Evolutionary conservation across 148 eudicot species (phyloP).

Genomic region (Amaranthus palmeri): DNA sequence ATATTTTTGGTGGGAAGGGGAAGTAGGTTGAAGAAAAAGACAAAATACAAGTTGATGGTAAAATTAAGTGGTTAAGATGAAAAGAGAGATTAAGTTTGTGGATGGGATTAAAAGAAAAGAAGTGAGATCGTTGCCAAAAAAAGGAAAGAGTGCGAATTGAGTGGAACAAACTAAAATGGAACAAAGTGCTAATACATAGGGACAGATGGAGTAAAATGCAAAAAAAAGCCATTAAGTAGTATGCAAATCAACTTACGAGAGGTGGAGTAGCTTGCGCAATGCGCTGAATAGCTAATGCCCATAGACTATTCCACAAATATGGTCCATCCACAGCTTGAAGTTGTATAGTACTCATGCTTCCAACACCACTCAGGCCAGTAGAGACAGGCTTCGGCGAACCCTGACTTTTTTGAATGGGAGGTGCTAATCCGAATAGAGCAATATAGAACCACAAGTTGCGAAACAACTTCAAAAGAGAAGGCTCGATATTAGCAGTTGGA

Average conservation of each 20-base stretch:
- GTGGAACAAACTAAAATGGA: no score
- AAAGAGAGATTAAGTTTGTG: no score
- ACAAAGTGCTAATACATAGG: no score
- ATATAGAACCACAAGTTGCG: slow-evolving; percentile 97
- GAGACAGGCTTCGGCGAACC: slow-evolving; percentile 57
- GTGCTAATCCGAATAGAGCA: slow-evolving; percentile 97
- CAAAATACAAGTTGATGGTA: not conserved
- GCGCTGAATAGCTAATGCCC: slow-evolving; percentile 90
- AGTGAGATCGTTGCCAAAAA: no score
- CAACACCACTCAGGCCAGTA: slow-evolving; percentile 62
- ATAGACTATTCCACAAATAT: slow-evolving; percentile 81
- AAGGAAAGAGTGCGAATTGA: no score
- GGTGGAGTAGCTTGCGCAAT: slow-evolving; percentile 99
- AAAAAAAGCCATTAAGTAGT: not conserved
- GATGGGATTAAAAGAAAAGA: no score
- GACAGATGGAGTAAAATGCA: not conserved
- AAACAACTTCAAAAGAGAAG: slow-evolving; percentile 84
- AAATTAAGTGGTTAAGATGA: no score
- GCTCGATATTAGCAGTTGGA: slow-evolving; percentile 79
- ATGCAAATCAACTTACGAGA: slow-evolving; percentile 61
- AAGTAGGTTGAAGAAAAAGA: no score
- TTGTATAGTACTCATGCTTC: slow-evolving; percentile 66
- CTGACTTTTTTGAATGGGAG: slow-evolving; percentile 74
- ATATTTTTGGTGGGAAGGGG: no score
- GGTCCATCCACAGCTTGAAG: slow-evolving; percentile 99